These are phyloP conservation scores for Fusarium papillatum DNA, from an alignment of 2,329 filamentous ascomycete genomes.

Conservation along the genomic window DNA sequence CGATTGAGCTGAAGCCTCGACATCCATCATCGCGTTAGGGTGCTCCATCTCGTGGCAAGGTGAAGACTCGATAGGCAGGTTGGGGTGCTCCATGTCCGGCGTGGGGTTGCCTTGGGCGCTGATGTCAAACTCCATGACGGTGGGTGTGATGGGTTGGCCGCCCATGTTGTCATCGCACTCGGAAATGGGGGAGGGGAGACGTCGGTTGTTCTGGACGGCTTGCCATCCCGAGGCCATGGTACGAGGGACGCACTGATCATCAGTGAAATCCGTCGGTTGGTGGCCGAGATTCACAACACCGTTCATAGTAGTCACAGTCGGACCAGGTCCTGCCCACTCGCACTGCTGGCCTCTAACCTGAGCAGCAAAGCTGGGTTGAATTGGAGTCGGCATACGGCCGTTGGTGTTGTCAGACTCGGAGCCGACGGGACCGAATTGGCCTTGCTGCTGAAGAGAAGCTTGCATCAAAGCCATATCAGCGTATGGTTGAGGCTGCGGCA, in stretches of 20 bases:
- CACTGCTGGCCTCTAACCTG: constrained; percentile 68
- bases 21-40: constrained; percentile 54
- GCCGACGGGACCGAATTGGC: constrained; percentile 23
- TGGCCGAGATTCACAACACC: constrained; percentile 55
- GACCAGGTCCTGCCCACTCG: constrained; percentile 52
- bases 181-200: constrained; percentile 72
- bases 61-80: constrained; percentile 36
- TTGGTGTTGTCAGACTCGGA: constrained; percentile 45
- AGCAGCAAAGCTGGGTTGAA: constrained; percentile 69
- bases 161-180: constrained; percentile 65
- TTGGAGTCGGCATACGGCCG: constrained; percentile 70
- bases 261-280: constrained; percentile 54
- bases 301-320: constrained; percentile 50
- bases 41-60: constrained; percentile 55
- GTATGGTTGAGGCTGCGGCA: constrained; percentile 43
- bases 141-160: constrained; percentile 49
- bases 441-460: constrained; percentile 35
- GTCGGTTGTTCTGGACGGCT: constrained; percentile 65
- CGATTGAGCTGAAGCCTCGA: constrained; percentile 44
- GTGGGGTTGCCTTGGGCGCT: constrained; percentile 50
- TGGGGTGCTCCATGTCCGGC: constrained; percentile 39
- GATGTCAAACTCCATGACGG: constrained; percentile 50
- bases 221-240: constrained; percentile 66
- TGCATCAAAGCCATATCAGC: constrained; percentile 67
- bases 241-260: constrained; percentile 62